phyloP scores from a whole-genome alignment of 2,329 filamentous ascomycete genomes.

The Leptographium wingfieldii region DNA sequence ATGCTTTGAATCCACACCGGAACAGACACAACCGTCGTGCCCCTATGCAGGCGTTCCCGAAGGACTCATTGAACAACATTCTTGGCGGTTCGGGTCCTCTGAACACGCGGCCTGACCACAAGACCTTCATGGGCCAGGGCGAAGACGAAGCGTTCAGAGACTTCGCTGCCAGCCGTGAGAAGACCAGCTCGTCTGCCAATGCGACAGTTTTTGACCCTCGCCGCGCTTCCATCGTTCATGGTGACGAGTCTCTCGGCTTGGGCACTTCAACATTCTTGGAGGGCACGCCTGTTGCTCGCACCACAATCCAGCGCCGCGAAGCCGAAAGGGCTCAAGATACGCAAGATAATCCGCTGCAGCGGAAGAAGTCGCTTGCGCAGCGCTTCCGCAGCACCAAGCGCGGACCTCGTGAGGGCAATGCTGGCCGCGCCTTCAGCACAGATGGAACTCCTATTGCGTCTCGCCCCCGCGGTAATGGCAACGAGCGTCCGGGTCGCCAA shows the following conservation, averaged over 20 bases:
- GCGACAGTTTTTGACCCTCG: slow-evolving; percentile 53
- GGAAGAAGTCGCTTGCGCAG: slow-evolving; percentile 92
- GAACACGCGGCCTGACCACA: slow-evolving; percentile 69
- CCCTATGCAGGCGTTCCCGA: slow-evolving; percentile 93
- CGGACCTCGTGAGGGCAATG: slow-evolving; percentile 45
- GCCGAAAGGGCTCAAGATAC: slow-evolving; percentile 51
- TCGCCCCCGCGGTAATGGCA: slow-evolving; percentile 19
- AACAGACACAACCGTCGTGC: slow-evolving; percentile 76
- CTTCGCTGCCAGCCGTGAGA: slow-evolving; percentile 30
- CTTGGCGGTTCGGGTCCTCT: slow-evolving; percentile 78
- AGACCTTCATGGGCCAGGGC: slow-evolving; percentile 69
- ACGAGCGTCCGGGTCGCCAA: slow-evolving; percentile 44
- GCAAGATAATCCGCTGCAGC: slow-evolving; percentile 49
- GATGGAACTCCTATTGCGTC: slow-evolving; percentile 16
- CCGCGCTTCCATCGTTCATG: slow-evolving; percentile 63
- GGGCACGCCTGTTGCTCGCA: slow-evolving; percentile 74
- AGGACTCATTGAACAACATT: slow-evolving; percentile 83
- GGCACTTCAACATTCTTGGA: slow-evolving; percentile 95
- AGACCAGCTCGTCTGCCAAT: slow-evolving; percentile 20
- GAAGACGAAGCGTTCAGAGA: slow-evolving; percentile 81
- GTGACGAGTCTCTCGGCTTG: slow-evolving; percentile 69
- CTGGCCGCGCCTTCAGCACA: slow-evolving; percentile 22
- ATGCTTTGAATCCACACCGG: slow-evolving; percentile 88
- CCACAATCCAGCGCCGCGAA: slow-evolving; percentile 64
- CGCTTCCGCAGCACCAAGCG: slow-evolving; percentile 77